phyloP scores from a whole-genome alignment of 129 eudicot species.

The Pulicaria dysenterica region DNA sequence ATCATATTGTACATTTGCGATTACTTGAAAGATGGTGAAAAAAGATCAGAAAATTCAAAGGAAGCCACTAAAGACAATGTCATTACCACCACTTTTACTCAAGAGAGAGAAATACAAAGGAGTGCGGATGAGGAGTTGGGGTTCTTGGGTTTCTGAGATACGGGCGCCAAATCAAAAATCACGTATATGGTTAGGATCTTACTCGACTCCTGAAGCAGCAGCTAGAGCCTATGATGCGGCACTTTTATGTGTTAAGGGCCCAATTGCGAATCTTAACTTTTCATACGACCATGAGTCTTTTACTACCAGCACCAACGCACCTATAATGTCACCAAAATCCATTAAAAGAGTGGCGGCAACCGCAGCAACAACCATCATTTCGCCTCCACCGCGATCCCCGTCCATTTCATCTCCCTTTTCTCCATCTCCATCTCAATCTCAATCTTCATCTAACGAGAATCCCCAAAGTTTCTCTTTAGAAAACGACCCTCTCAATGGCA shows the following conservation, averaged over 20 bases:
- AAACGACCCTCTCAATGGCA: constrained; percentile 27
- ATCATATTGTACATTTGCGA: background rate
- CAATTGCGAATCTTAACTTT: constrained; percentile 78
- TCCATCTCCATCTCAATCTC: constrained; percentile 33
- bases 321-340: constrained; percentile 69
- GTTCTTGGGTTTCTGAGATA: constrained; percentile 87
- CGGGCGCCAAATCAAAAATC: constrained; percentile 95
- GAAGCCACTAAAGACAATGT: background rate
- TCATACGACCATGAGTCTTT: constrained; percentile 33
- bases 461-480: constrained; percentile 4
- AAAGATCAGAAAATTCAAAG: constrained; percentile 32
- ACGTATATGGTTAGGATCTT: constrained; percentile 90
- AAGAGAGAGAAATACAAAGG: constrained; percentile 77
- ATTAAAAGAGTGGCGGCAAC: constrained; percentile 75
- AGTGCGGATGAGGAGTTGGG: constrained; percentile 98
- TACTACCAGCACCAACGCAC: constrained; percentile 13
- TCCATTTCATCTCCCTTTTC: constrained; percentile 25
- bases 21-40: constrained; percentile 52
- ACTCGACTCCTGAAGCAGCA: constrained; percentile 88
- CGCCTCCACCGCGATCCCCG: constrained; percentile 8
- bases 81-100: constrained; percentile 12
- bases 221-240: constrained; percentile 97
- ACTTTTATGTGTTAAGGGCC: constrained; percentile 74
- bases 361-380: constrained; percentile 49
- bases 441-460: constrained; percentile 31